These are phyloP conservation scores for Zalaria obscura DNA, from an alignment of 2,329 filamentous ascomycete genomes.

Conservation along the genomic window DNA sequence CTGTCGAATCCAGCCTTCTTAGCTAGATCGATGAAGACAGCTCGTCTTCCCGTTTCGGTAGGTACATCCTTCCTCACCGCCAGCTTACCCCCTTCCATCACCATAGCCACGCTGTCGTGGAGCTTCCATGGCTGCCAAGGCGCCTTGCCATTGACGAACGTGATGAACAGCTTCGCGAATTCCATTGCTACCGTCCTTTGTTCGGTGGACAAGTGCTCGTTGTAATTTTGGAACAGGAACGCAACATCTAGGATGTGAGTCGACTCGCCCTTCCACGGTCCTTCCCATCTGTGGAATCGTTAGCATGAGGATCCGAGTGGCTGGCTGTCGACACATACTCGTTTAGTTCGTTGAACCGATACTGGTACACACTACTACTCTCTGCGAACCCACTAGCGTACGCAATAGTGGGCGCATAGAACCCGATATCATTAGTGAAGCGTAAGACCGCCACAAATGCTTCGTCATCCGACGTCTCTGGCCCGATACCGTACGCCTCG, in stretches of 20 bases:
- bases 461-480: conserved; percentile 21
- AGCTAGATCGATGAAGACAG: conserved; percentile 1
- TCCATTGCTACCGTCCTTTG: conserved; percentile 17
- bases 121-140: conserved; percentile 20
- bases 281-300: conserved; percentile 20
- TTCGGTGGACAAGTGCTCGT: conserved; percentile 20
- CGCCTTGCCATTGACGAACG: conserved; percentile 23
- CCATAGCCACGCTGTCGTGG: conserved; percentile 10
- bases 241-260: conserved; percentile 32
- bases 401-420: conserved; percentile 28
- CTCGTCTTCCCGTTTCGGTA: background rate
- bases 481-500: conserved; percentile 24
- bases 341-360: conserved; percentile 34
- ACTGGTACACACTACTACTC: conserved; percentile 17
- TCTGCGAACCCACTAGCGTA: conserved; percentile 17
- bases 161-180: conserved; percentile 24
- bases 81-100: conserved; percentile 5
- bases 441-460: conserved; percentile 27
- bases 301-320: background rate
- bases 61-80: conserved; percentile 8
- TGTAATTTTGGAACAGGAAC: conserved; percentile 33
- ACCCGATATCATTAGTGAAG: conserved; percentile 32
- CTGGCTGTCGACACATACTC: conserved; percentile 9
- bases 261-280: conserved; percentile 22
- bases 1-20: conserved; percentile 2